Base-by-base conservation (phyloP, 768 basidiomycete species). In the Agaricus subrufescens region DNA sequence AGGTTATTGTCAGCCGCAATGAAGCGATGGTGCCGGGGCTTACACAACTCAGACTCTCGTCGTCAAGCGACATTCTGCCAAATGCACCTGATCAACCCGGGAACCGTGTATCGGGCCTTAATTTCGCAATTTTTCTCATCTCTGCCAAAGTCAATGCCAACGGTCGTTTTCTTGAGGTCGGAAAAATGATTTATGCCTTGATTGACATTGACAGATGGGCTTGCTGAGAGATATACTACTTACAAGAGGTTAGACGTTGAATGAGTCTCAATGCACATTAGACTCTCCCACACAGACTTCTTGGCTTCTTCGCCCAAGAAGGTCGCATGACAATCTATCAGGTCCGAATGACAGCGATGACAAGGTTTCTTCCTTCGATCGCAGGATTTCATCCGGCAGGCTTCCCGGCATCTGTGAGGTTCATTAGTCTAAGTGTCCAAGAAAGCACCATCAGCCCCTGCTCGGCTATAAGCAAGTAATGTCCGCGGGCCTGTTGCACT, bases 391-490 rank as follows among this genome's bases (percentile, higher is more conserved):
- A 19, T 19, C 19, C 19, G 3, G 75, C 54, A 5, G 82, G 64
- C 81, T 83, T 29, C 69, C 63, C 7, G 56, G 54, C 0, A 78
- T 83, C 85, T 84, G 59, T 1, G 50, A 7, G 34, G 34, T 27
- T 45, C 15, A 55, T 26, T 19, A 31, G 12, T 14, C 19, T 52
- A 30, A 45, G 15, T 6, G 27, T 45, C 11, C 31, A 8, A n/a
- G 50, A 46, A 11, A 40, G 11, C 4, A 12, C 19, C 10, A 50
- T 15, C 11, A 25, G 23, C 63, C 69, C n/a, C 57, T 86, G 89
- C 78, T 94, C 91, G 1, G 91, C 89, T 50, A 93, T 85, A 67
- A 93, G 91, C 39, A 93, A 66, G 91, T 94, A n/a, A 91, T 62
- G 19, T 19, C 1, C 84, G 78, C 6, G 93, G 66, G 0, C 88